Conservation (phyloP, 2,329 filamentous ascomycete genomes). For the Microascus cirrosus region DNA sequence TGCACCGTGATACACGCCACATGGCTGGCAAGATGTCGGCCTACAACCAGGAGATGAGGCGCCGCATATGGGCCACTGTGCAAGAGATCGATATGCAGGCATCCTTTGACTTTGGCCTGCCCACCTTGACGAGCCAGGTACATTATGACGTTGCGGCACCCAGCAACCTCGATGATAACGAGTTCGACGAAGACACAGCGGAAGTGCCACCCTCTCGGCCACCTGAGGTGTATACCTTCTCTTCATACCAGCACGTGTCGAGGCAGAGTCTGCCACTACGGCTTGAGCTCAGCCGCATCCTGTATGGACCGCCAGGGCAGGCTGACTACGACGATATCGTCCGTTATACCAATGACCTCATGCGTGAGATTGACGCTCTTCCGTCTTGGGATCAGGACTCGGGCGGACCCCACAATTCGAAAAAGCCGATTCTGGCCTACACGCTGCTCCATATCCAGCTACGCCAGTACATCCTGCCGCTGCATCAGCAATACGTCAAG, state of each 20-base stretch:
- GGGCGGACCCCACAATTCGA: slow-evolving; percentile 18
- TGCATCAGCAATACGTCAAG: slow-evolving; percentile 50
- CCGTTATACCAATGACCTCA: slow-evolving; percentile 49
- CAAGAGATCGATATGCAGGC: slow-evolving; percentile 52
- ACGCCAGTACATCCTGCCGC: slow-evolving; percentile 48
- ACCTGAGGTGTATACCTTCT: slow-evolving; percentile 42
- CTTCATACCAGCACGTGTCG: slow-evolving; percentile 46
- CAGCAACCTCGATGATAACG: slow-evolving; percentile 45
- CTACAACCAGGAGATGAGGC: slow-evolving; percentile 51
- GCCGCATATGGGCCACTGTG: slow-evolving; percentile 49
- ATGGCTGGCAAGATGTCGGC: slow-evolving; percentile 43
- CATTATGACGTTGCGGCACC: slow-evolving; percentile 44
- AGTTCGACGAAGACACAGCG: slow-evolving; percentile 41
- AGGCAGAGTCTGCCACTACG: slow-evolving; percentile 44
- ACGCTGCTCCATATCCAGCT: slow-evolving; percentile 50
- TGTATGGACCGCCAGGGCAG: slow-evolving; percentile 41
- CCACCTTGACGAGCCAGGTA: slow-evolving; percentile 44
- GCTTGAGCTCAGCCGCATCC: slow-evolving; percentile 43
- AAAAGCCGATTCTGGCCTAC: slow-evolving; percentile 47
- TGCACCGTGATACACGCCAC: slow-evolving; percentile 47
- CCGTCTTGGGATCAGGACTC: slow-evolving; percentile 39
- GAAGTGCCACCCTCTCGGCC: slow-evolving; percentile 40
- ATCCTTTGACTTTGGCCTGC: slow-evolving; percentile 48
- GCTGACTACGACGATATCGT: slow-evolving; percentile 52
- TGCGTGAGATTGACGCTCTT: slow-evolving; percentile 47